Evolutionary conservation across 169 alveolate species (phyloP), one percentile per base, ranked within the genome.

Genomic region (Plasmodium malariae): DNA sequence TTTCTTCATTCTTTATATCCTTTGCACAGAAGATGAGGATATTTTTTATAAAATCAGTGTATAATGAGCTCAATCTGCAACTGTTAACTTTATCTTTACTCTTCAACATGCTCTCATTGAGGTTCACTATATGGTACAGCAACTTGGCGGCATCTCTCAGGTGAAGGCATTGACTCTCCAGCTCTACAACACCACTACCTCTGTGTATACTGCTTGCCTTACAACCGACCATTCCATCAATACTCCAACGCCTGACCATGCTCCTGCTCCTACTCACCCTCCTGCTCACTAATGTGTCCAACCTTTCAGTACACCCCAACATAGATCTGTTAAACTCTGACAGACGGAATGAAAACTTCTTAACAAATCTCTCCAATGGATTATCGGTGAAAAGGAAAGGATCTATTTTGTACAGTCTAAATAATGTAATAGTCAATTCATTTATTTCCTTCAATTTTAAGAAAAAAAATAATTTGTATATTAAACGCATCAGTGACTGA

Each of bases 21-120:
- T 34, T 32, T 78, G 76, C 3, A 62, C n/a, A n/a, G n/a, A 28
- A 60, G 32, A 51, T 54, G 4, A 78, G 28, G 28, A 78, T 63
- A 9, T 63, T 68, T 7, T 28, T 63, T 24, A 78, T 54, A 36
- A 78, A 32, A 5, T 11, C n/a, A 24, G 7, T 48, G 17, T 65
- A 36, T 36, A n/a, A n/a, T n/a, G n/a, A n/a, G n/a, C n/a, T n/a
- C n/a, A n/a, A n/a, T n/a, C n/a, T n/a, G n/a, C n/a, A n/a, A n/a
- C n/a, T n/a, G n/a, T n/a, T n/a, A n/a, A n/a, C n/a, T n/a, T n/a
- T n/a, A n/a, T n/a, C n/a, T n/a, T n/a, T n/a, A 2, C 7, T 34
- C 12, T 6, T 32, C 28, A 45, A 12, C 3, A 62, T 19, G 19
- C 17, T 9, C 40, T 63, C 63, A 45, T 48, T n/a, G 3, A 45